Conservation (phyloP, 192 early-diverging fungal genomes). For the Backusella sp. region DNA sequence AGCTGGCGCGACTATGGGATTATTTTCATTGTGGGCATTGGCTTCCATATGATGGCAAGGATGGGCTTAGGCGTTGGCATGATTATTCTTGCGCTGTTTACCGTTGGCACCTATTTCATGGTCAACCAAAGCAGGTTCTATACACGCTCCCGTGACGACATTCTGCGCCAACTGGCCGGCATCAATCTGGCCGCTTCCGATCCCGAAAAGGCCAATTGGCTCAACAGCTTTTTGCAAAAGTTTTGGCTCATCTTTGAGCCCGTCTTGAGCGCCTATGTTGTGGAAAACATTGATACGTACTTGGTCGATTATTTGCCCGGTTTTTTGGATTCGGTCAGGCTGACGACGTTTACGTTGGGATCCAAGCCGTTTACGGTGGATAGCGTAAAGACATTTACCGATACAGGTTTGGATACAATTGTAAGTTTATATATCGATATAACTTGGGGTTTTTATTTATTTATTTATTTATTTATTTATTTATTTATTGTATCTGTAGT, state of each 20-base stretch:
- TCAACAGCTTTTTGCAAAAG: constrained; percentile 70
- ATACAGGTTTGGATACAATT: constrained; percentile 52
- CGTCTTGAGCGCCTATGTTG: constrained; percentile 61
- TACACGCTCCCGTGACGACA: constrained; percentile 50
- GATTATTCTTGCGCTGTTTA: neutral
- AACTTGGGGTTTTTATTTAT: neutral
- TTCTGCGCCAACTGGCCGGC: constrained; percentile 45
- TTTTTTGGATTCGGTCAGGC: constrained; percentile 62
- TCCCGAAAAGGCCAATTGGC: constrained; percentile 69
- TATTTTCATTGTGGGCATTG: constrained; percentile 8
- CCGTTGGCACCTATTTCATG: constrained; percentile 47
- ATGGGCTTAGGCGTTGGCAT: neutral
- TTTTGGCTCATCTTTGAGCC: constrained; percentile 86
- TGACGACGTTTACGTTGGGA: constrained; percentile 64
- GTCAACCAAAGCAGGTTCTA: constrained; percentile 49
- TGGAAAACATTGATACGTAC: constrained; percentile 60
- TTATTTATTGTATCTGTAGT: constrained; percentile 14
- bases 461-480: constrained; percentile 8
- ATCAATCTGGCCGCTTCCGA: constrained; percentile 34
- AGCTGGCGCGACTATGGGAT: constrained; percentile 22
- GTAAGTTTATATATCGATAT: constrained; percentile 27
- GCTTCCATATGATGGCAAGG: neutral
- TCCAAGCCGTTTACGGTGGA: constrained; percentile 61
- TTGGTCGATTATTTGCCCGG: constrained; percentile 63
- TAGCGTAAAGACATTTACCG: constrained; percentile 52